Percentiles rank a stretch among this genome's conserved stretches.
phyloP scores from a whole-genome alignment of 1,284 basidiomycete species.

The Austropuccinia psidii region DNA sequence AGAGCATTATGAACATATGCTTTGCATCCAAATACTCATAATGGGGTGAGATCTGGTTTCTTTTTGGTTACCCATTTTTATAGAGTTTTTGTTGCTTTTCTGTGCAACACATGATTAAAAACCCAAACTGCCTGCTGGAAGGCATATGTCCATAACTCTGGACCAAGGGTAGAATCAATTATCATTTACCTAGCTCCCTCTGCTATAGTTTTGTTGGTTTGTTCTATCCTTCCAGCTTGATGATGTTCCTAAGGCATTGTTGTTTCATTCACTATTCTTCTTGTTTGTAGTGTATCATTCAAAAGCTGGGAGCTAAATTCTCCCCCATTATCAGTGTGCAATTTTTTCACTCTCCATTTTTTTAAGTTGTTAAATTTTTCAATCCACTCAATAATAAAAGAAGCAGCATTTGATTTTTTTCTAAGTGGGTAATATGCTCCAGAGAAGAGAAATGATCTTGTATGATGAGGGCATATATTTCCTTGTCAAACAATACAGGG shows the following conservation, averaged over 20 bases:
- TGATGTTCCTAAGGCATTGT: slow-evolving; percentile 5
- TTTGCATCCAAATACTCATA: neutral
- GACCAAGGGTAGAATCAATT: neutral
- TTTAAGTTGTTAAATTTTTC: too few relatives aligned
- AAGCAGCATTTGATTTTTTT: too few relatives aligned
- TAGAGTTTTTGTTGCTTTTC: neutral
- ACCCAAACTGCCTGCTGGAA: neutral
- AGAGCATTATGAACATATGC: neutral
- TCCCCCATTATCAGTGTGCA: too few relatives aligned
- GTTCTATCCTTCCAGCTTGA: neutral
- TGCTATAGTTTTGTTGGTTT: neutral
- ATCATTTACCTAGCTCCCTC: neutral
- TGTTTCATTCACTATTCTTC: too few relatives aligned
- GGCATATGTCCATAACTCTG: neutral
- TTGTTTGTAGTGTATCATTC: too few relatives aligned
- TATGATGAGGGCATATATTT: too few relatives aligned
- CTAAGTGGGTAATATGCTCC: too few relatives aligned
- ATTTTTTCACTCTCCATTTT: too few relatives aligned
- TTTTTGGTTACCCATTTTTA: neutral
- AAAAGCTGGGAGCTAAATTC: too few relatives aligned
- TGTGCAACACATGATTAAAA: neutral
- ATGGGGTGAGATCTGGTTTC: neutral
- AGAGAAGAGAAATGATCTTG: too few relatives aligned
- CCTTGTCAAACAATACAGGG: too few relatives aligned
- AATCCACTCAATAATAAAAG: too few relatives aligned